A percentile compares a stretch with the other conserved stretches of the same genome.
These are phyloP conservation scores for Thelonectria rubi DNA, from an alignment of 2,329 filamentous ascomycete species.

Conservation along the genomic window DNA sequence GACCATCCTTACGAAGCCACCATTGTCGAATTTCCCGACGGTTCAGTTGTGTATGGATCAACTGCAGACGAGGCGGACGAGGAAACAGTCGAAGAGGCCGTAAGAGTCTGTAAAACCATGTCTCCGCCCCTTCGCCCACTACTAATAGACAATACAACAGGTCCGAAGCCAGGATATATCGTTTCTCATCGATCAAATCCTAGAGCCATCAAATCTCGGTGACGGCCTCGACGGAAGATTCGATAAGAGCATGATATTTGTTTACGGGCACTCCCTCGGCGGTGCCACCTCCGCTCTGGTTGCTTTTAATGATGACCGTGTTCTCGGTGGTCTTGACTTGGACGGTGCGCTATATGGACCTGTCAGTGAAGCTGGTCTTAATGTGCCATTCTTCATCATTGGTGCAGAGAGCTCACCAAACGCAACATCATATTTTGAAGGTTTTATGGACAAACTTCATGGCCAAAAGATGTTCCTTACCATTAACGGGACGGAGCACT, in stretches of 20 bases:
- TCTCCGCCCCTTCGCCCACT: neutral
- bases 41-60: constrained; percentile 34
- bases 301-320: constrained; percentile 42
- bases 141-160: constrained; percentile 18
- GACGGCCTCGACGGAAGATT: constrained; percentile 35
- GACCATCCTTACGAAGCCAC: constrained; percentile 57
- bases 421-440: constrained; percentile 3
- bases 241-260: constrained; percentile 29
- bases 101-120: constrained; percentile 6
- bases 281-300: constrained; percentile 46
- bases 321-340: constrained; percentile 49
- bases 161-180: constrained; percentile 46
- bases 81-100: constrained; percentile 20
- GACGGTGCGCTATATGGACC: constrained; percentile 47
- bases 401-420: constrained; percentile 5
- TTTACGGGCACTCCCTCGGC: constrained; percentile 50
- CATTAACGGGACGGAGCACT: constrained; percentile 17
- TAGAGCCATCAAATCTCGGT: constrained; percentile 5
- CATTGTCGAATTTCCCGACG: constrained; percentile 55
- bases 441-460: constrained; percentile 18
- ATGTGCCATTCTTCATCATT: constrained; percentile 33
- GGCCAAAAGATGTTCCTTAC: constrained; percentile 18
- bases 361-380: constrained; percentile 31
- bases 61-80: constrained; percentile 30
- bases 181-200: constrained; percentile 48